Evolutionary conservation across 2,329 filamentous ascomycete genomes (phyloP), one percentile per base, ranked within the genome.

Genomic region (Talaromyces islandicus): DNA sequence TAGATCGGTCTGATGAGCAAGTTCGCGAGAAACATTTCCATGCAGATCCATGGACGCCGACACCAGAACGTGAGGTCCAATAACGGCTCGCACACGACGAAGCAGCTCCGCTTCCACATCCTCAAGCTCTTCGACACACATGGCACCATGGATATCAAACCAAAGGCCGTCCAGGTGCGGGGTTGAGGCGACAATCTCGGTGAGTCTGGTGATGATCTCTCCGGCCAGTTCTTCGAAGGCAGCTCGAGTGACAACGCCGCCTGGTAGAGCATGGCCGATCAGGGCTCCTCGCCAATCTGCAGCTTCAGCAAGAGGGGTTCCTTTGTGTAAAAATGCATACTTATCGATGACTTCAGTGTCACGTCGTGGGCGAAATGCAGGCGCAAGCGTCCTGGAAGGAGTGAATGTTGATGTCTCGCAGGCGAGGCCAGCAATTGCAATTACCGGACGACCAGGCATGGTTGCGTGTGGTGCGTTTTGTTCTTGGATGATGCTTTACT

Each of bases 101-200:
- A 83, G 70, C 29, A 83, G 75, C 58, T 81, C 77, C 1, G 72
- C 75, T 60, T 84, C 81, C 1, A 68, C 69, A 64, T 84, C 81
- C 41, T 80, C 75, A 5, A 83, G 58, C 0, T 70, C 79, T 38
- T 82, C 78, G 0, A 83, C 81, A 51, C 77, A 80, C 81, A 84
- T 83, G 4, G 81, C 81, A 14, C 81, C 81, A 63, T 84, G 81
- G 30, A 84, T 83, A 62, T 83, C 81, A 59, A 81, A 81, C 81
- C 81, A 84, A 7, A 84, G 66, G 1, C 81, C 81, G 56, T 83
- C 76, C 2, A 83, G 60, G 0, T 64, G 63, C 9, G 65, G 62
- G 21, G 67, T 66, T 0, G 67, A 64, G 0, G 71, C 69, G 9
- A 62, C 27, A n/a, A 82, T 77, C 0, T 65, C 65, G 0, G 57